Evolutionary conservation across 345 rosid genomes (phyloP).

Genomic region (Zanthoxylum bungeanum): DNA sequence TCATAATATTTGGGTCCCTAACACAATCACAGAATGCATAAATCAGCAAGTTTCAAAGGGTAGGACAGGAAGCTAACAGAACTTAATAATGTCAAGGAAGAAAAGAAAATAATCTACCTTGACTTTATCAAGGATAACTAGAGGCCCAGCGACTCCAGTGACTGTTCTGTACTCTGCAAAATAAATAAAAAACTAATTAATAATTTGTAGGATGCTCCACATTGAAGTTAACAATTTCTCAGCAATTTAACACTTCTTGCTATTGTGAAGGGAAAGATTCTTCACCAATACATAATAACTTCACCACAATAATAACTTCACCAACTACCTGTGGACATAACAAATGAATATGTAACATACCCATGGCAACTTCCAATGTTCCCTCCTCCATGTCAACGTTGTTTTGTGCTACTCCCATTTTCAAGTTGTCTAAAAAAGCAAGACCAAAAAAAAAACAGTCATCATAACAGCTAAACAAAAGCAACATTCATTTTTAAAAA

Average conservation of each 20-base stretch:
- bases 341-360: constrained; percentile 28
- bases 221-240: background rate
- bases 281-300: too few relatives aligned
- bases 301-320: too few relatives aligned
- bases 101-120: constrained; percentile 47
- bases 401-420: constrained; percentile 63
- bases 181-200: background rate
- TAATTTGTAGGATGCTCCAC: constrained; percentile 6
- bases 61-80: background rate
- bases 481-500: background rate
- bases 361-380: constrained; percentile 82
- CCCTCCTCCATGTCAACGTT: constrained; percentile 63
- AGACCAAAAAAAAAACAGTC: background rate
- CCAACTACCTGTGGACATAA: background rate
- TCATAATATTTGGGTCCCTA: constrained; percentile 98
- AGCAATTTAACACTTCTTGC: background rate
- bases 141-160: constrained; percentile 97
- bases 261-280: background rate
- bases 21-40: background rate
- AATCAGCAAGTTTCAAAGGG: background rate
- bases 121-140: constrained; percentile 89
- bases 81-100: background rate
- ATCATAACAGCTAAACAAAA: background rate
- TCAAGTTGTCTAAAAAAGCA: constrained; percentile 11
- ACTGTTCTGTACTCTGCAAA: constrained; percentile 90